Percentiles rank a stretch among this genome's conserved stretches.
Conservation (phyloP, 2,329 filamentous ascomycete genomes). For the Exophiala sp. region DNA sequence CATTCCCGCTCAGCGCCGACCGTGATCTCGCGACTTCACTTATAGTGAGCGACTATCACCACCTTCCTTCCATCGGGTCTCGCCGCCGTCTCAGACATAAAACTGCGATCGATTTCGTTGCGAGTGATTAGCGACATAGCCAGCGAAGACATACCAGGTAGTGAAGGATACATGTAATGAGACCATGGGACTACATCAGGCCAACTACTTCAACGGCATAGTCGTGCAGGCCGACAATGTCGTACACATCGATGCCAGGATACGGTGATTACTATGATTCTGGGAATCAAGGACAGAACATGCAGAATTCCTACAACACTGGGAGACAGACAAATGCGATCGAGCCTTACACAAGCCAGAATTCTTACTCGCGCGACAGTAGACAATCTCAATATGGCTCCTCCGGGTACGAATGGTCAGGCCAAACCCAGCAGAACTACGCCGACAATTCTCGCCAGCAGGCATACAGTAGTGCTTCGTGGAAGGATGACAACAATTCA, state of each 20-base stretch:
- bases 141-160: too few species aligned
- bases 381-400: slow-evolving; percentile 19
- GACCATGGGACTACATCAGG: neutral
- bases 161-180: neutral
- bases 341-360: slow-evolving; percentile 8
- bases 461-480: slow-evolving; percentile 6
- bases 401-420: slow-evolving; percentile 17
- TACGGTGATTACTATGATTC: slow-evolving; percentile 18
- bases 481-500: slow-evolving; percentile 4
- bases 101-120: too few species aligned
- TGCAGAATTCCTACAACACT: slow-evolving; percentile 11
- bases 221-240: slow-evolving; percentile 10
- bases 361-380: slow-evolving; percentile 9
- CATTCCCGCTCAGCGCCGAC: too few species aligned
- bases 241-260: slow-evolving; percentile 14
- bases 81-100: too few species aligned
- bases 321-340: slow-evolving; percentile 1
- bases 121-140: too few species aligned
- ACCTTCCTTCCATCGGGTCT: too few species aligned
- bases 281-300: slow-evolving; percentile 14
- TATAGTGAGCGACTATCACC: too few species aligned
- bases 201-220: neutral
- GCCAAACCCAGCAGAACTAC: slow-evolving; percentile 16
- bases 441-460: slow-evolving; percentile 11
- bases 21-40: too few species aligned